These are phyloP conservation scores for Neopestalotiopsis sp. DNA, from an alignment of 2,329 filamentous ascomycete genomes.

Conservation along the genomic window DNA sequence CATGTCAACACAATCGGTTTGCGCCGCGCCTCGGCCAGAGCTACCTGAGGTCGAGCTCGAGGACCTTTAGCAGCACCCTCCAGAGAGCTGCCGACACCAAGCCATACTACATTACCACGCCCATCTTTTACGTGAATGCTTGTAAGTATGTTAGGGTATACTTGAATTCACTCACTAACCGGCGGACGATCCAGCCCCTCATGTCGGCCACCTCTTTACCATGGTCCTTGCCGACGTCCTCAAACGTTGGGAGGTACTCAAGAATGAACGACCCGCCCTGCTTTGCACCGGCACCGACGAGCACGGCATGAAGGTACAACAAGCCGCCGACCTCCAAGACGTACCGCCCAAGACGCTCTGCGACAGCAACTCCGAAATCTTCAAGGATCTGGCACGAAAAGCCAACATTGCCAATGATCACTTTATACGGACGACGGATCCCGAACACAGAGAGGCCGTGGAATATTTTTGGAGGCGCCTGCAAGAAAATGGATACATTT, in stretches of 20 bases:
- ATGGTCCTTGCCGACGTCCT: slow-evolving; percentile 90
- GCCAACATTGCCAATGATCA: slow-evolving; percentile 78
- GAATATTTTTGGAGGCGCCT: slow-evolving; percentile 88
- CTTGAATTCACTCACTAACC: slow-evolving; percentile 10
- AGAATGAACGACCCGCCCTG: slow-evolving; percentile 68
- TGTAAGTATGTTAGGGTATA: slow-evolving; percentile 53
- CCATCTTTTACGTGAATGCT: slow-evolving; percentile 99
- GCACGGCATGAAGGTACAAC: slow-evolving; percentile 97
- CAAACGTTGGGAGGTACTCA: slow-evolving; percentile 87
- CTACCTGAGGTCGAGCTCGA: slow-evolving; percentile 3
- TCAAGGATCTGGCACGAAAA: slow-evolving; percentile 73
- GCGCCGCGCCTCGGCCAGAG: slow-evolving; percentile 28
- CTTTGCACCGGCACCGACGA: slow-evolving; percentile 95
- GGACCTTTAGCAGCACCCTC: slow-evolving; percentile 24
- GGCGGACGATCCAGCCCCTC: slow-evolving; percentile 68
- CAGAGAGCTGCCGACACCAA: slow-evolving; percentile 53
- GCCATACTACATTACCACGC: slow-evolving; percentile 93
- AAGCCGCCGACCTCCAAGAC: slow-evolving; percentile 75
- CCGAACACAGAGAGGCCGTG: slow-evolving; percentile 81
- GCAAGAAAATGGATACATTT: slow-evolving; percentile 77
- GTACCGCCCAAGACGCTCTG: slow-evolving; percentile 84
- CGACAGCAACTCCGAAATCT: slow-evolving; percentile 81
- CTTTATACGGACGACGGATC: slow-evolving; percentile 92
- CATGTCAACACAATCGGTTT: slow-evolving; percentile 27
- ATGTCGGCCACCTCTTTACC: slow-evolving; percentile 93